Percentiles rank a stretch among this genome's conserved stretches.
Evolutionary conservation across 345 rosid genomes (phyloP).

Genomic region (Turnera subulata): DNA sequence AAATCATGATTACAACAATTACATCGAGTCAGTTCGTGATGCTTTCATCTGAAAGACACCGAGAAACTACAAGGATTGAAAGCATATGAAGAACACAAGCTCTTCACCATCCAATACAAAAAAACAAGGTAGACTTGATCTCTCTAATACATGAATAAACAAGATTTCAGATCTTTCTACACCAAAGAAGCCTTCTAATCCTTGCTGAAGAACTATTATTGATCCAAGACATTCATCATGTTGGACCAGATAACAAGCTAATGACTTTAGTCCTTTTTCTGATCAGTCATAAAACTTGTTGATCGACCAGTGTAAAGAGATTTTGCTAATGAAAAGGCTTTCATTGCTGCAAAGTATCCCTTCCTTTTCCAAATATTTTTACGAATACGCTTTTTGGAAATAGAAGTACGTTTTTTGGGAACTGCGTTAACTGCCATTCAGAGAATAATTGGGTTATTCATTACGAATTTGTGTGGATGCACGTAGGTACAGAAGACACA

Average conservation of each 20-base stretch:
- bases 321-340: slow-evolving; percentile 15
- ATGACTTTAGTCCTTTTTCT: slow-evolving; percentile 5
- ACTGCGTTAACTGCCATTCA: slow-evolving; percentile 12
- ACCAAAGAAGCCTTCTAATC: slow-evolving; percentile 1
- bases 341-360: slow-evolving; percentile 12
- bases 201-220: neutral
- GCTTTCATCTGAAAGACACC: slow-evolving; percentile 1
- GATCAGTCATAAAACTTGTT: slow-evolving; percentile 6
- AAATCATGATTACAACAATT: neutral
- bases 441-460: slow-evolving; percentile 6
- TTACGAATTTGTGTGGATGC: neutral
- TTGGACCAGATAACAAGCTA: neutral
- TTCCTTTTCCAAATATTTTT: slow-evolving; percentile 21
- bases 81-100: neutral
- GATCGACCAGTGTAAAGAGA: slow-evolving; percentile 16
- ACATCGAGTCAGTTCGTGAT: slow-evolving; percentile 1
- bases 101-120: neutral
- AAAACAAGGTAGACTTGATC: neutral
- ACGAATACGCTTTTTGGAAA: slow-evolving; percentile 13
- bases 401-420: slow-evolving; percentile 20
- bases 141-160: slow-evolving; percentile 1
- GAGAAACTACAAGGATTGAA: neutral
- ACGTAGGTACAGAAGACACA: too few species aligned
- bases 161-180: neutral
- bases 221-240: neutral